A percentile compares a stretch with the other conserved stretches of the same genome.
Conservation (phyloP, 495 filamentous ascomycete genomes). For the Hypoxylon perforatum region DNA sequence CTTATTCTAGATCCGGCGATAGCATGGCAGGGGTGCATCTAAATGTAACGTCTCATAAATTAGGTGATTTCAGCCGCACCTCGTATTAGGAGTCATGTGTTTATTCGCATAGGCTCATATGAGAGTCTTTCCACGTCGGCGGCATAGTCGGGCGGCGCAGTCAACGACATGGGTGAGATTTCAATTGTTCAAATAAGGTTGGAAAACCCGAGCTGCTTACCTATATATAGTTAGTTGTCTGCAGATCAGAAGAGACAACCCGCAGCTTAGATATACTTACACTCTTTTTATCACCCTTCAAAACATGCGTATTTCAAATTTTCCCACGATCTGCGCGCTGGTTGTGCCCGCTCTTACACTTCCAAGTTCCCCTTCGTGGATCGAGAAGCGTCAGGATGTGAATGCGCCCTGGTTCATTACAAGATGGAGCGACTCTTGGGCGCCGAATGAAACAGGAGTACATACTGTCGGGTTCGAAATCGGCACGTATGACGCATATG, state of each 20-base stretch:
- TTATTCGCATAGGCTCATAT: background rate
- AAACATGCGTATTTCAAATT: background rate
- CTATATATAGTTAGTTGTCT: background rate
- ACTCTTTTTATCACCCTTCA: too few relatives aligned
- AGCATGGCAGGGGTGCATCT: too few relatives aligned
- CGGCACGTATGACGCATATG: background rate
- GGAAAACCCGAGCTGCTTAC: background rate
- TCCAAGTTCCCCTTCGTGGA: background rate
- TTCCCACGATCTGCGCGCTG: background rate
- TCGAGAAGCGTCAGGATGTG: background rate
- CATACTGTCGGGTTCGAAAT: background rate
- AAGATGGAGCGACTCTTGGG: background rate
- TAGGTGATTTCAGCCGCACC: background rate
- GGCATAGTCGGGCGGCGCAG: slow-evolving; percentile 1
- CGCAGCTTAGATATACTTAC: background rate
- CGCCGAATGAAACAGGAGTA: background rate
- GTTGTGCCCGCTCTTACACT: background rate
- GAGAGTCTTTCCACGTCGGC: background rate
- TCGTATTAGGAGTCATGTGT: slow-evolving; percentile 1
- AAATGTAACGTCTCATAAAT: too few relatives aligned
- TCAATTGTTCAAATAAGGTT: background rate
- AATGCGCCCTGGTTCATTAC: background rate
- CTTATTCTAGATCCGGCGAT: too few relatives aligned
- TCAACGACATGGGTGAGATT: background rate
- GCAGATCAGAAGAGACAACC: background rate